phyloP scores from a whole-genome alignment of 2,329 filamentous ascomycete genomes.

The Cucurbitaria berberidis region DNA sequence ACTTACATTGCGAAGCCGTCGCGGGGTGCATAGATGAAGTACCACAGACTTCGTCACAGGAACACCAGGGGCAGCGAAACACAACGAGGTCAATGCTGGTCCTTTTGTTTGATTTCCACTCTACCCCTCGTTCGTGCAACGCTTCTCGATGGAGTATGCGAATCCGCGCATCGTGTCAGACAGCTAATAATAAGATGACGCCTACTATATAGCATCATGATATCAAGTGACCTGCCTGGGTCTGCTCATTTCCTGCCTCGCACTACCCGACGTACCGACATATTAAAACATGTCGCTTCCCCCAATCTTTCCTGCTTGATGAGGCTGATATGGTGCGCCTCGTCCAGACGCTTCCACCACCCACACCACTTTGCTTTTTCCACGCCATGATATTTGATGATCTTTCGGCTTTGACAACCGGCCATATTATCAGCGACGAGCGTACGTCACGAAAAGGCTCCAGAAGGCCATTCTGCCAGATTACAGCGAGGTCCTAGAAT shows the following conservation, averaged over 20 bases:
- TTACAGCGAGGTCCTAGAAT: constrained; percentile 7
- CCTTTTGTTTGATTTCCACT: constrained; percentile 1
- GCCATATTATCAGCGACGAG: constrained; percentile 8
- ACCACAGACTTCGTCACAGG: constrained; percentile 27
- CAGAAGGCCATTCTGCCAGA: constrained; percentile 5
- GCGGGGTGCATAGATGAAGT: constrained; percentile 47
- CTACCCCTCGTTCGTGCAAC: constrained; percentile 19
- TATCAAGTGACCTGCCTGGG: not conserved
- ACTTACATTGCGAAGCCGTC: constrained; percentile 28
- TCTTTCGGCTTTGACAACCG: constrained; percentile 6
- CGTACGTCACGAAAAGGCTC: constrained; percentile 9
- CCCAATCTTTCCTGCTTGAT: constrained; percentile 16
- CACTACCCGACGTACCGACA: constrained; percentile 19
- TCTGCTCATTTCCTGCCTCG: not conserved
- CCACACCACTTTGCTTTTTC: constrained; percentile 14
- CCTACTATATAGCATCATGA: not conserved
- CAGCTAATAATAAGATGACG: not conserved
- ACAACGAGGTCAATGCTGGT: not conserved
- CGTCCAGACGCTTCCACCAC: not conserved
- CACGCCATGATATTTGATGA: not conserved
- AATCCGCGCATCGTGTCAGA: not conserved
- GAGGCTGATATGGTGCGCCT: constrained; percentile 17
- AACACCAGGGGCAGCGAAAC: constrained; percentile 20
- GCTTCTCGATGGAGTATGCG: not conserved
- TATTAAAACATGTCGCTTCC: constrained; percentile 19